These are phyloP conservation scores for Globisporangium lucens DNA, from an alignment of 352 stramenopile species.

Conservation along the genomic window DNA sequence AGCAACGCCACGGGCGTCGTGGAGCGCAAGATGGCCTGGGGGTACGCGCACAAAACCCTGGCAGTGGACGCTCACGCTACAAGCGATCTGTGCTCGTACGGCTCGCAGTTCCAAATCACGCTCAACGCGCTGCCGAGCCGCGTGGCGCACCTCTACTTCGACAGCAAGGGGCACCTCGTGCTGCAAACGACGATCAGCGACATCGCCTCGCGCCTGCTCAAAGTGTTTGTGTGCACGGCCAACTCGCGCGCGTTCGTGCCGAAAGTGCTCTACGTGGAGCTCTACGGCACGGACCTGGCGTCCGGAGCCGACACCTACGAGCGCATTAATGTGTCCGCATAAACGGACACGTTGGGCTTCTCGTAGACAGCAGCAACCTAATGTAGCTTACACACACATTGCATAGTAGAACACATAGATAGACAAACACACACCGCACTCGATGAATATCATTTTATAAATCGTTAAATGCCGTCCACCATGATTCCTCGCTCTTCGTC, in stretches of 20 bases:
- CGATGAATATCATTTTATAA: constrained; percentile 10
- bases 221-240: constrained; percentile 70
- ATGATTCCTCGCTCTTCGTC: background rate
- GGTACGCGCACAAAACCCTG: constrained; percentile 54
- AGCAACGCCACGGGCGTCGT: constrained; percentile 65
- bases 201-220: constrained; percentile 51
- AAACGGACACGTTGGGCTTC: background rate
- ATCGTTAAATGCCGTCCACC: background rate
- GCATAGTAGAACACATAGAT: background rate
- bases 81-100: constrained; percentile 4
- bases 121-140: constrained; percentile 66
- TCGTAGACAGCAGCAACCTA: background rate
- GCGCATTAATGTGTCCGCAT: constrained; percentile 41
- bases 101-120: constrained; percentile 53
- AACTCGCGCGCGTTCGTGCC: constrained; percentile 58
- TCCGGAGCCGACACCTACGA: constrained; percentile 57
- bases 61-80: background rate
- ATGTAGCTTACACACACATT: background rate
- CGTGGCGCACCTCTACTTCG: constrained; percentile 50
- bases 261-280: constrained; percentile 73
- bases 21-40: constrained; percentile 68
- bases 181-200: constrained; percentile 57
- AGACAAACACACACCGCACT: background rate
- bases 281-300: constrained; percentile 56
- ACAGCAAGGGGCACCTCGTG: constrained; percentile 47